Evolutionary conservation across 768 basidiomycete genomes (phyloP), one percentile per base, ranked within the genome.

Genomic region (Mycena latifolia): DNA sequence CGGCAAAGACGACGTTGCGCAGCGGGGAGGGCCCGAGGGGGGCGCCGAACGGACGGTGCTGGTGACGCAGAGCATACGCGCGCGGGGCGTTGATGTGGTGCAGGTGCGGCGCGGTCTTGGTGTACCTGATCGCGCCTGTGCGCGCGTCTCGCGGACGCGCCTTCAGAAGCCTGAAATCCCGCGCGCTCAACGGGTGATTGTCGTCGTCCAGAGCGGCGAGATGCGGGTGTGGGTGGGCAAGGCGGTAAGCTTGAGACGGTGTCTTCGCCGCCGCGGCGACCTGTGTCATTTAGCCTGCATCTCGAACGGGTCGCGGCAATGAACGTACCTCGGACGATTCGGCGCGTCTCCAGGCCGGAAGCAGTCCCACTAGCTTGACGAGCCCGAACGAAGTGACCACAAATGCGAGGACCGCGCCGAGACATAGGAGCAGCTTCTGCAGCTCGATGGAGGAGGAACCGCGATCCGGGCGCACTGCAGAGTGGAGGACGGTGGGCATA

Each of bases 21-120:
- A 65, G 47, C 31, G 56, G 63, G 11, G 63, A 46, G 1, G 63
- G 56, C 3, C 50, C 63, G 20, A 51, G 56, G 27, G 10, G 39
- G 6, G 5, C 17, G 25, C 51, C 27, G 41, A 6, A 24, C 6
- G 27, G 18, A 0, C 51, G 63, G 27, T 56, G 56, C 6, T 31
- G 39, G 43, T 59, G 63, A 7, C n/a, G 48, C 31, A 58, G 31
- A 6, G 63, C 63, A 24, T 65, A 65, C 18, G 31, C 5, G 25
- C 45, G 55, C 2, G 63, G 63, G 4, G 63, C 41, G 25, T 15
- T 58, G 33, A 65, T 65, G 45, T 65, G 63, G 11, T 37, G 56
- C 27, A 65, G 55, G 56, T 37, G 22, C 27, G 63, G 56, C 25
- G 56, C 15, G 1, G 43, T 25, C 33, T 39, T 58, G 50, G 24